Conservation (phyloP, 1,139 yeast species). For the Blastobotrys proliferans region DNA sequence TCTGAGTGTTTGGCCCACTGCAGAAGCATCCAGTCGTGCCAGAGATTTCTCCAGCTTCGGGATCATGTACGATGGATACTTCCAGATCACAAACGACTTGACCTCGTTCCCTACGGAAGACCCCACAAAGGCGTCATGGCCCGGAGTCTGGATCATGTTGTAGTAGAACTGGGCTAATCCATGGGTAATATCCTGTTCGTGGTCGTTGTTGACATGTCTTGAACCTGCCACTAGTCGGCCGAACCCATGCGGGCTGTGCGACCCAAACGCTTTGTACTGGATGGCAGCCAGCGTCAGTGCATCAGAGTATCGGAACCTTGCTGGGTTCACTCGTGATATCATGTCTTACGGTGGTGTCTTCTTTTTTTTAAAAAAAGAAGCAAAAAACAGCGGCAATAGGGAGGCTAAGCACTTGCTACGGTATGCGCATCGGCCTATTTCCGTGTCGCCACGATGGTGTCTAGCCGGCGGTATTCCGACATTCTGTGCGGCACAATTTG, state of each 20-base stretch:
- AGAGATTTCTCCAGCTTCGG: background rate
- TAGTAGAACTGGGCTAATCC: slow-evolving; percentile 2
- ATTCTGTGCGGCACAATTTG: no score
- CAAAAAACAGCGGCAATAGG: no score
- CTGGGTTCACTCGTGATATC: background rate
- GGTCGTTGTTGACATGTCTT: no score
- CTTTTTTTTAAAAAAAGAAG: no score
- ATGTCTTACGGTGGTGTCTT: no score
- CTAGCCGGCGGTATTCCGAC: no score
- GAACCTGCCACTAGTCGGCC: slow-evolving; percentile 2
- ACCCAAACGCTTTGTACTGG: slow-evolving; percentile 1
- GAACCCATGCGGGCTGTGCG: slow-evolving; percentile 1
- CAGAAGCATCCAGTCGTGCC: background rate
- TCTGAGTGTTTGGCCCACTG: background rate
- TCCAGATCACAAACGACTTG: slow-evolving; percentile 1
- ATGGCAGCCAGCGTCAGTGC: slow-evolving; percentile 4
- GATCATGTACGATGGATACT: background rate
- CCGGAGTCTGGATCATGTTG: background rate
- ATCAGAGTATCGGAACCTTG: background rate
- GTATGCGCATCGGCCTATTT: no score
- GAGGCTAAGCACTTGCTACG: no score
- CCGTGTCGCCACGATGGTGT: no score
- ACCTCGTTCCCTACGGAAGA: background rate
- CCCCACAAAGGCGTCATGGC: background rate
- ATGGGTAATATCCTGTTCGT: background rate